A percentile compares a stretch with the other conserved stretches of the same genome.
Conservation (phyloP, 306 rosid species). For the Dryas octopetala region DNA sequence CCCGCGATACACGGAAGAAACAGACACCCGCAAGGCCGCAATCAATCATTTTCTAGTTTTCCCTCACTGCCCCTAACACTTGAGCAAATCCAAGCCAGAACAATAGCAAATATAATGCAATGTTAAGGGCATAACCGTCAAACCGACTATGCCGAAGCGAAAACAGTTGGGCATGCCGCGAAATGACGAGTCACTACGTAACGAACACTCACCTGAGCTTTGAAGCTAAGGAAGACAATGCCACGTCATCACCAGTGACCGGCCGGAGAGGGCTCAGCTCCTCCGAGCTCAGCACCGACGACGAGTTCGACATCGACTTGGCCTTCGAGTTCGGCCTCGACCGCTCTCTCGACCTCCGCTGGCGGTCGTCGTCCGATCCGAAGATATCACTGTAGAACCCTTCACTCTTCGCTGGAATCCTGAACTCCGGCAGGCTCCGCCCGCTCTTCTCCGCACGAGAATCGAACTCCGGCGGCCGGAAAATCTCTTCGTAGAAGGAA, state of each 20-base stretch:
- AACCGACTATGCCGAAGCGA: background rate
- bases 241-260: conserved; percentile 62
- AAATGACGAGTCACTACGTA: background rate
- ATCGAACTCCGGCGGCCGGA: conserved; percentile 41
- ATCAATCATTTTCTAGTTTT: background rate
- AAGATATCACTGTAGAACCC: conserved; percentile 66
- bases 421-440: conserved; percentile 61
- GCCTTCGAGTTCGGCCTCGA: conserved; percentile 66
- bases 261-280: conserved; percentile 71
- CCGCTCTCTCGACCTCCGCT: conserved; percentile 68
- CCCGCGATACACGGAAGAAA: too few species aligned
- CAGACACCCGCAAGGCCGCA: too few species aligned
- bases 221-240: conserved; percentile 61
- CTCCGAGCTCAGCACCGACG: conserved; percentile 86
- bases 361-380: conserved; percentile 62
- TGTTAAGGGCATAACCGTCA: conserved; percentile 35
- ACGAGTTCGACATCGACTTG: conserved; percentile 59
- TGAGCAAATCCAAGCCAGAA: background rate
- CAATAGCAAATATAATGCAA: background rate
- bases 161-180: background rate
- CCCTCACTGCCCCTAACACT: background rate
- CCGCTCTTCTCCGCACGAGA: conserved; percentile 32
- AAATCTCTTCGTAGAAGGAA: conserved; percentile 57
- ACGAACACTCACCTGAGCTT: conserved; percentile 66
- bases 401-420: conserved; percentile 56